Conservation (phyloP, 495 filamentous ascomycete genomes). For the Tuber aestivum region DNA sequence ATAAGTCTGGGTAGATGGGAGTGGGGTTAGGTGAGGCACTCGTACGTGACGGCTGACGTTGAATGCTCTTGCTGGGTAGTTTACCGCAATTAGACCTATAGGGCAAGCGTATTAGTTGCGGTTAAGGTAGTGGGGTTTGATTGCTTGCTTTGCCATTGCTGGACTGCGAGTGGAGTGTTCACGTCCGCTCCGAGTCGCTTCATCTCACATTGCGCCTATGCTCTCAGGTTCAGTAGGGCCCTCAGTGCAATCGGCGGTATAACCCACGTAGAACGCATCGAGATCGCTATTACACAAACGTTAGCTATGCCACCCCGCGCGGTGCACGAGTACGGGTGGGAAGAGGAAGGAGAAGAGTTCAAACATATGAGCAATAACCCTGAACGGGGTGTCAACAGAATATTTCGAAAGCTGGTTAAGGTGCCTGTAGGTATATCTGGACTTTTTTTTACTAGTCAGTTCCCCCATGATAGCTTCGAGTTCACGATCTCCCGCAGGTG, state of each 20-base stretch:
- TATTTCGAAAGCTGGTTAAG: constrained; percentile 66
- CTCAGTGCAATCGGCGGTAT: background rate
- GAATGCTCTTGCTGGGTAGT: constrained; percentile 79
- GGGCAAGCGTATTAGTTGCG: background rate
- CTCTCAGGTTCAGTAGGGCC: constrained; percentile 3
- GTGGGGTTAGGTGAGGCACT: constrained; percentile 46
- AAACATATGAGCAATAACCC: constrained; percentile 75
- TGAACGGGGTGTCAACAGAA: constrained; percentile 66
- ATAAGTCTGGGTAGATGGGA: background rate
- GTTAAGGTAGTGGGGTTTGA: constrained; percentile 41
- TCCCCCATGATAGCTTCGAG: background rate
- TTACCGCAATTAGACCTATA: constrained; percentile 82
- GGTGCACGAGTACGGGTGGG: background rate
- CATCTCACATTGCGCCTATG: constrained; percentile 80
- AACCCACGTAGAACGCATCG: constrained; percentile 76
- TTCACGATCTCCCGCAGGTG: background rate
- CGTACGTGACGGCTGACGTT: constrained; percentile 63
- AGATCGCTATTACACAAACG: constrained; percentile 53
- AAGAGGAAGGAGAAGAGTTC: background rate
- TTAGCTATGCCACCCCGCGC: background rate
- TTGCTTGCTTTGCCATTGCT: constrained; percentile 58
- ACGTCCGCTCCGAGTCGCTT: constrained; percentile 69
- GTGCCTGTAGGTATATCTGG: constrained; percentile 65
- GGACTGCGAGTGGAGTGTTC: constrained; percentile 81
- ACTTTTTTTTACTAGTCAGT: background rate